These are phyloP conservation scores for Solanum stenotomum DNA, from an alignment of 257 asterid genomes.

Conservation along the genomic window DNA sequence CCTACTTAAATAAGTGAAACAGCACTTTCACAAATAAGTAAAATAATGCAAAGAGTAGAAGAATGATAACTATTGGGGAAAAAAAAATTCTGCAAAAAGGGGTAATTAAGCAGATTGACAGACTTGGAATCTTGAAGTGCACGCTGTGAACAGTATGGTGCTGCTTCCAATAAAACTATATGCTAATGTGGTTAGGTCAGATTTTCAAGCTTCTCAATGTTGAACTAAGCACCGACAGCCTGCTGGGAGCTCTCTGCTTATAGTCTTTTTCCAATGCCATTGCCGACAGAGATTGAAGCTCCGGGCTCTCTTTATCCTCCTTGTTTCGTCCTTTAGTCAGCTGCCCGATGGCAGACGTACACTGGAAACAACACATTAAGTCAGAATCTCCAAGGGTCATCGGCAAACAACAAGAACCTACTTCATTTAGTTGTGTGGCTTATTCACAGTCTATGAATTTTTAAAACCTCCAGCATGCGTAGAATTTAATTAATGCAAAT, in stretches of 20 bases:
- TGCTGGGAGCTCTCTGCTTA: constrained; percentile 56
- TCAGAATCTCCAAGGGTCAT: constrained; percentile 5
- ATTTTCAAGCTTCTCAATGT: constrained; percentile 61
- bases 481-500: background rate
- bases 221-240: constrained; percentile 40
- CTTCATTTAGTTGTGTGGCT: no score
- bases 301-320: constrained; percentile 76
- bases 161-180: background rate
- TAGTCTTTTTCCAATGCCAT: constrained; percentile 64
- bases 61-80: background rate
- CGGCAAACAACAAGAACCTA: background rate
- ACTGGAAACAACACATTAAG: constrained; percentile 28
- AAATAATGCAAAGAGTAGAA: background rate
- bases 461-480: background rate
- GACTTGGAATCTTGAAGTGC: background rate
- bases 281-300: constrained; percentile 65
- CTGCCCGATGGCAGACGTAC: constrained; percentile 68
- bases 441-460: background rate
- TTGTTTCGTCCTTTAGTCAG: constrained; percentile 73
- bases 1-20: background rate
- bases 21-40: background rate
- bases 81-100: background rate
- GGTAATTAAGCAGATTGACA: background rate
- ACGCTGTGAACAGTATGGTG: background rate
- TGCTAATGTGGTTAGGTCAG: constrained; percentile 24